Evolutionary conservation across 176 grass and related monocot species (phyloP).

Genomic region (Phragmites australis): DNA sequence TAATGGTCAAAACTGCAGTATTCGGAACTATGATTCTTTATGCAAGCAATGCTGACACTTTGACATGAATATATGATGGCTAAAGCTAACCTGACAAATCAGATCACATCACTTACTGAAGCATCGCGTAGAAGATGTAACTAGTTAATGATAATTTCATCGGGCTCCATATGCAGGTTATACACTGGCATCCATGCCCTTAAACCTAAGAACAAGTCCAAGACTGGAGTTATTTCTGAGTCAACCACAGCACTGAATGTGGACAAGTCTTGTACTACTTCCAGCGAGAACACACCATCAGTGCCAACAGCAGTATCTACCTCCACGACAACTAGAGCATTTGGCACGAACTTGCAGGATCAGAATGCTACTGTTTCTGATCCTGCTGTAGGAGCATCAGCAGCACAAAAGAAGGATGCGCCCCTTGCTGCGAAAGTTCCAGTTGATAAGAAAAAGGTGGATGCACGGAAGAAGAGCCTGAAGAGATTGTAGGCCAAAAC

Average conservation of each 20-base stretch:
- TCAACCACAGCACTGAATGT: constrained; percentile 64
- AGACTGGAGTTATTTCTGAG: constrained; percentile 69
- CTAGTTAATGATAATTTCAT: constrained; percentile 18
- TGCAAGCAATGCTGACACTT: background rate
- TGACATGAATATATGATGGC: background rate
- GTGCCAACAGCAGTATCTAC: constrained; percentile 33
- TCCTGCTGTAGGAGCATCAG: constrained; percentile 32
- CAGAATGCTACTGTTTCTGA: constrained; percentile 51
- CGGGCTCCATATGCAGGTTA: constrained; percentile 43
- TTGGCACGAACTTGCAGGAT: constrained; percentile 49
- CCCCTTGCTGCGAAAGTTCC: constrained; percentile 43
- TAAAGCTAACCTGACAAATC: background rate
- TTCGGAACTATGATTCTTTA: background rate
- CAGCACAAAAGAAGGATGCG: constrained; percentile 54
- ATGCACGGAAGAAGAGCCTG: constrained; percentile 84
- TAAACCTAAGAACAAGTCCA: constrained; percentile 65
- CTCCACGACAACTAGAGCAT: constrained; percentile 41
- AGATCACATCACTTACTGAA: background rate
- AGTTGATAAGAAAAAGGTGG: constrained; percentile 81
- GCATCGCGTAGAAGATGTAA: background rate
- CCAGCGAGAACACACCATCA: constrained; percentile 45
- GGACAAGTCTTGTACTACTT: constrained; percentile 41
- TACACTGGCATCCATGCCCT: constrained; percentile 80
- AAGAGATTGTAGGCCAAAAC: constrained; percentile 63
- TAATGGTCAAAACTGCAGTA: background rate